Percentiles rank a stretch among this genome's conserved stretches.
Evolutionary conservation across 441 rosid species (phyloP).

Genomic region (Arabidopsis hybrid): DNA sequence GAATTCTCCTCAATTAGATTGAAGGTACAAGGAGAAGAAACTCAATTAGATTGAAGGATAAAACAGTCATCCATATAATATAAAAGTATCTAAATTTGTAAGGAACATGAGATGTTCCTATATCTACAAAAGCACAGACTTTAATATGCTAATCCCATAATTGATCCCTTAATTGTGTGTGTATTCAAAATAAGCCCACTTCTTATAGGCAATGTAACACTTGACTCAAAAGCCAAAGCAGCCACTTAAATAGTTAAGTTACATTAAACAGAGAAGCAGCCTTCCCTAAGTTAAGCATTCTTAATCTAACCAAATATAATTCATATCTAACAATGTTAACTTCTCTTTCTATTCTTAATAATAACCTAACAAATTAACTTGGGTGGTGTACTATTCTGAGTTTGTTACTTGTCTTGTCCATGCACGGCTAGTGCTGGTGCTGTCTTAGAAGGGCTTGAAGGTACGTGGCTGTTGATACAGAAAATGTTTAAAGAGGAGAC

Average conservation of each 20-base stretch:
- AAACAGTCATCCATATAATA: too few relatives aligned
- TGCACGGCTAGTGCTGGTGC: slow-evolving; percentile 2
- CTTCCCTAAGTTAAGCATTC: too few relatives aligned
- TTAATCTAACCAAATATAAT: too few relatives aligned
- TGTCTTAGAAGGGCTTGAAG: slow-evolving; percentile 28
- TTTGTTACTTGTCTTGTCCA: slow-evolving; percentile 5
- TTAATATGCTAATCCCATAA: too few relatives aligned
- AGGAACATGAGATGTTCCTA: too few relatives aligned
- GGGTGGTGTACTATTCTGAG: slow-evolving; percentile 9
- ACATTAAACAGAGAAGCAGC: background rate
- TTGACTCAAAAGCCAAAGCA: background rate
- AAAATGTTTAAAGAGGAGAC: background rate
- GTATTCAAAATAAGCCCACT: too few relatives aligned
- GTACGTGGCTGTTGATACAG: slow-evolving; percentile 17
- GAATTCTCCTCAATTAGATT: too few relatives aligned
- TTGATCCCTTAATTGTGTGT: too few relatives aligned
- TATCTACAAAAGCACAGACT: too few relatives aligned
- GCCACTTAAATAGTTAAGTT: background rate
- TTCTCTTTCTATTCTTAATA: background rate
- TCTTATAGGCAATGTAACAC: background rate
- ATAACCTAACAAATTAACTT: background rate
- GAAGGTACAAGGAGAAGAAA: too few relatives aligned
- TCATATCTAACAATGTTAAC: background rate
- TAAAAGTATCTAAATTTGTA: too few relatives aligned
- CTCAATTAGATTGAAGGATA: too few relatives aligned